Evolutionary conservation across 352 stramenopile genomes (phyloP), one percentile per base, ranked within the genome.

Genomic region (Globisporangium splendens): DNA sequence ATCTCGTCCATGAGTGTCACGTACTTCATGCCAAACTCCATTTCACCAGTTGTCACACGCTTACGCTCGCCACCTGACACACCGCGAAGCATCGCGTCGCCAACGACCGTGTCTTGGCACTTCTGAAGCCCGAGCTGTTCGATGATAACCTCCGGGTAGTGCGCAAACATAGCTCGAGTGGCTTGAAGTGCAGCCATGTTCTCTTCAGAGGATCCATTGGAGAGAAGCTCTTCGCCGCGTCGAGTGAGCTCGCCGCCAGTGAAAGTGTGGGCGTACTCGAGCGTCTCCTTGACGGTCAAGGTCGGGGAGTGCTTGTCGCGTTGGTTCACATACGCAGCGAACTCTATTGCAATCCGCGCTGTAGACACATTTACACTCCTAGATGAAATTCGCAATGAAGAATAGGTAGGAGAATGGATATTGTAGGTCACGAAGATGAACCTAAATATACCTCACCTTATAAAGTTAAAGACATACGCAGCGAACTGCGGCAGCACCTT

Each of bases 1-100:
- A 90, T 85, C 54, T 90, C 75, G 73, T 98, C 87, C 63, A 97
- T 70, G 35, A 97, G 49, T 13, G 92, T 73, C 17, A 94, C 75
- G 11, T 68, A 63, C 33, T 86, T 84, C 62, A 93, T 70, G 1
- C 78, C 92, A 5, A 96, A 79, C 50, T 92, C 72, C 79, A 83
- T 81, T 55, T 89, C 76, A n/a, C n/a, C n/a, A n/a, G n/a, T n/a
- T n/a, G n/a, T n/a, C n/a, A n/a, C n/a, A n/a, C n/a, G n/a, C n/a
- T n/a, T n/a, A n/a, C n/a, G n/a, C n/a, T n/a, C n/a, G n/a, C n/a
- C n/a, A n/a, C n/a, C n/a, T n/a, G n/a, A n/a, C n/a, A n/a, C n/a
- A n/a, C n/a, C n/a, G n/a, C n/a, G n/a, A n/a, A n/a, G n/a, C n/a
- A n/a, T n/a, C n/a, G n/a, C n/a, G n/a, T n/a, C n/a, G n/a, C n/a